Conservation (phyloP, 2,329 filamentous ascomycete genomes). For the Aspergillus bombycis region DNA sequence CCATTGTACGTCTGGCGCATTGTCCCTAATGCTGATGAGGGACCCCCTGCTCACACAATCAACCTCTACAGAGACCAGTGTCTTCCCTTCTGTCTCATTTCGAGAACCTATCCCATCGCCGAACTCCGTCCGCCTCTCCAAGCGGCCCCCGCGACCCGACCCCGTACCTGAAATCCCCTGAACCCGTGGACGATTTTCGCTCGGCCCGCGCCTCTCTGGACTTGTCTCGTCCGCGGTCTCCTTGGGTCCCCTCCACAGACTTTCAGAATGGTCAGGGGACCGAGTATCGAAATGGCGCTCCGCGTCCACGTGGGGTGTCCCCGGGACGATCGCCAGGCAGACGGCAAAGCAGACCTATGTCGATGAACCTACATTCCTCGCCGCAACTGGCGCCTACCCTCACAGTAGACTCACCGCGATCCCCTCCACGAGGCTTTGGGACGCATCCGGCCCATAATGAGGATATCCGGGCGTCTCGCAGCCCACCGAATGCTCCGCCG, state of each 20-base stretch:
- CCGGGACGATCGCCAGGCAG: slow-evolving; percentile 61
- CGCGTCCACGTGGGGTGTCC: slow-evolving; percentile 40
- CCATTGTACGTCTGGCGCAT: slow-evolving; percentile 37
- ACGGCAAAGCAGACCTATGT: slow-evolving; percentile 59
- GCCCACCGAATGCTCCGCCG: slow-evolving; percentile 28
- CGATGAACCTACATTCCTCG: slow-evolving; percentile 46
- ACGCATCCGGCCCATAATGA: slow-evolving; percentile 62
- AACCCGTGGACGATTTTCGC: slow-evolving; percentile 34
- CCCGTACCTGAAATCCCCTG: slow-evolving; percentile 35
- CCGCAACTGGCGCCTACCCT: slow-evolving; percentile 47
- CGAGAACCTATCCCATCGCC: slow-evolving; percentile 47
- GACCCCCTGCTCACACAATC: slow-evolving; percentile 17
- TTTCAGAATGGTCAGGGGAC: slow-evolving; percentile 24
- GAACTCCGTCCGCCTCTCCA: slow-evolving; percentile 32
- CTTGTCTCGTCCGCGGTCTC: slow-evolving; percentile 43
- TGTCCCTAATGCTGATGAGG: slow-evolving; percentile 6
- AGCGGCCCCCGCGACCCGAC: slow-evolving; percentile 34
- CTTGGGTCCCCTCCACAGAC: slow-evolving; percentile 36
- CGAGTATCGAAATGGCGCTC: slow-evolving; percentile 28
- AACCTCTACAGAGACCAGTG: slow-evolving; percentile 45
- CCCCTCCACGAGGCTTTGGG: slow-evolving; percentile 40
- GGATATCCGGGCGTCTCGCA: slow-evolving; percentile 58
- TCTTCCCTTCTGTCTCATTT: slow-evolving; percentile 54
- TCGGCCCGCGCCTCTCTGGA: slow-evolving; percentile 46
- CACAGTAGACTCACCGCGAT: slow-evolving; percentile 48